Evolutionary conservation across 169 alveolate genomes (phyloP).

Genomic region (Amoebophrya sp.): DNA sequence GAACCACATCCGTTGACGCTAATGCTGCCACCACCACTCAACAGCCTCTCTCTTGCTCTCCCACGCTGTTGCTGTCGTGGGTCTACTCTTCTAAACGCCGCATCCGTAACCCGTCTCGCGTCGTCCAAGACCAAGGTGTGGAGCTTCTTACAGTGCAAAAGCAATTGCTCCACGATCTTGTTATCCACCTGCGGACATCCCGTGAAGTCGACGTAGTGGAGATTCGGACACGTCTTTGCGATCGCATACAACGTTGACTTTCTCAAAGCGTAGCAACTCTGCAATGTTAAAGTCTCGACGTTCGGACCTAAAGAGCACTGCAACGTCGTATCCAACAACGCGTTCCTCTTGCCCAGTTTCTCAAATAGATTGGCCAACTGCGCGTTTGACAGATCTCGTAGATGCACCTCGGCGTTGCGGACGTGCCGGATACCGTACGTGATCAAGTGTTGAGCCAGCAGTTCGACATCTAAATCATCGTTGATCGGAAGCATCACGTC

Average conservation of each 20-base stretch:
- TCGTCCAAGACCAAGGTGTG: conserved; percentile 6
- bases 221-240: not conserved
- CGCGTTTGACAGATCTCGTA: not conserved
- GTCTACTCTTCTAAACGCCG: not conserved
- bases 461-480: too few species aligned
- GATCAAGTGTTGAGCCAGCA: not conserved
- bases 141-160: not conserved
- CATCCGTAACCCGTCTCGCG: not conserved
- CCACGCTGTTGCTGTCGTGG: not conserved
- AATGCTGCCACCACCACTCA: not conserved
- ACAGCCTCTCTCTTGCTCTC: not conserved
- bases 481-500: too few species aligned
- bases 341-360: not conserved
- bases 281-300: not conserved
- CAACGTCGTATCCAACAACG: not conserved
- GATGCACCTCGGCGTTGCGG: not conserved
- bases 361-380: not conserved
- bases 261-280: not conserved
- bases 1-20: too few species aligned
- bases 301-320: not conserved
- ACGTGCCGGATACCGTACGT: not conserved
- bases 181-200: conserved; percentile 12
- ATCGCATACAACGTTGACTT: not conserved
- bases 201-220: not conserved
- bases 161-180: not conserved